A percentile compares a stretch with the other conserved stretches of the same genome.
These are phyloP conservation scores for Wallacemonas sp. DNA, from an alignment of 208 protist species.

Conservation along the genomic window DNA sequence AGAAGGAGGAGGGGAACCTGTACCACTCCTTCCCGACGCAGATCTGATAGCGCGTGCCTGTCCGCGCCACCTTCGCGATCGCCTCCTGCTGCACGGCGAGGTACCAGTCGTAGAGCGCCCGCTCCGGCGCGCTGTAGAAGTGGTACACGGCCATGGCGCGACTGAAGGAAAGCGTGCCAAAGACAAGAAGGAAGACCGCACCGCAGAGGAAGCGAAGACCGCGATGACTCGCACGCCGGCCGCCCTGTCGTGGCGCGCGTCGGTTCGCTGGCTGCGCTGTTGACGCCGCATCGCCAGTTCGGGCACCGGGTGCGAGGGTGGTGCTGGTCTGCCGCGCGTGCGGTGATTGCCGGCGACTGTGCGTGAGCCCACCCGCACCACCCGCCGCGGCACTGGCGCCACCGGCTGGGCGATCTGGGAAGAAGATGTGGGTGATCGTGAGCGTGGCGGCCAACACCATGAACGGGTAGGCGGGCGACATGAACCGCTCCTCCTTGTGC, in stretches of 20 bases:
- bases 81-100: slow-evolving; percentile 45
- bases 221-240: background rate
- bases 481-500: slow-evolving; percentile 97
- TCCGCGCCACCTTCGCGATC: slow-evolving; percentile 5
- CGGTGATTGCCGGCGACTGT: no score
- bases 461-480: slow-evolving; percentile 93
- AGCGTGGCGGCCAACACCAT: slow-evolving; percentile 80
- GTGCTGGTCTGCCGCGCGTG: no score
- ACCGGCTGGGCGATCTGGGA: slow-evolving; percentile 21
- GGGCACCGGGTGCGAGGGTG: background rate
- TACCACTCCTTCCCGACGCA: slow-evolving; percentile 96
- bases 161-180: slow-evolving; percentile 58
- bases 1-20: slow-evolving; percentile 93
- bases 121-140: slow-evolving; percentile 80
- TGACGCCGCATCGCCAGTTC: background rate
- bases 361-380: no score
- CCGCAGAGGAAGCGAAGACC: slow-evolving; percentile 4
- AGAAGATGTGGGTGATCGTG: slow-evolving; percentile 32
- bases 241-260: no score
- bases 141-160: slow-evolving; percentile 59
- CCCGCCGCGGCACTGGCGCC: no score
- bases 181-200: slow-evolving; percentile 41
- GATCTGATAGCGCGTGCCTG: slow-evolving; percentile 40
- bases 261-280: no score
- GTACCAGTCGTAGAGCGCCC: slow-evolving; percentile 61